Base-by-base conservation (phyloP, 2,329 filamentous ascomycete species). In the Plectosphaerella sp. region DNA sequence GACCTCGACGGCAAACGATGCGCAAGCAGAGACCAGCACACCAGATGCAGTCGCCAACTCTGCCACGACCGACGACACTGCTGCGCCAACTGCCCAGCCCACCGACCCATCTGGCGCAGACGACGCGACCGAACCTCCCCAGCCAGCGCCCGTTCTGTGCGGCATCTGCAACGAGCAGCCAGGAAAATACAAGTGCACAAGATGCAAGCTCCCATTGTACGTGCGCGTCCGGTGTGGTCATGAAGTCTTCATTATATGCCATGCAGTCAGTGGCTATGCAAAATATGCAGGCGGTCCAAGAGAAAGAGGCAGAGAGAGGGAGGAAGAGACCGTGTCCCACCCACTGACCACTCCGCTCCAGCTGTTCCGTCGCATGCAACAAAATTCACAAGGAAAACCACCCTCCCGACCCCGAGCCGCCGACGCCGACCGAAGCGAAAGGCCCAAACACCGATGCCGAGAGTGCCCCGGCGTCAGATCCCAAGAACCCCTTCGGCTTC, bases 101-200 rank as follows among this genome's bases (percentile, higher is more conserved):
- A 22, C 18, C 18, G 37, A 41, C 37, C 9, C 7, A 20, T 14
- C 15, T 11, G 15, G 9, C 18, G 15, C 15, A 11, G 37, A 20
- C 14, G 43, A 47, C 24, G 35, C 42, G 11, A 24, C 35, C n/a
- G 24, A 48, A 5, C 33, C 49, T 10, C 47, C 51, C 15, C 53
- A 55, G 39, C 47, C 22, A 22, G 22, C 22, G 22, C 22, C 58
- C 42, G 58, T 60, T 16, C 56, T 64, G 2, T 86, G 83, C 58
- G 74, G 75, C 5, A 70, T 84, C 33, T 87, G 83, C 63, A 63
- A 76, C 25, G 61, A 65, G 35, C 72, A 72, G 5, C 69, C 75
- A 18, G 73, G 72, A 28, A 86, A 83, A 64, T 87, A 87, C 66
- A 86, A 84, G 60, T 87, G 83, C 56, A 72, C 79, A n/a, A 73